Evolutionary conservation across 768 basidiomycete genomes (phyloP).

Genomic region (Boletus tylopilopsis): DNA sequence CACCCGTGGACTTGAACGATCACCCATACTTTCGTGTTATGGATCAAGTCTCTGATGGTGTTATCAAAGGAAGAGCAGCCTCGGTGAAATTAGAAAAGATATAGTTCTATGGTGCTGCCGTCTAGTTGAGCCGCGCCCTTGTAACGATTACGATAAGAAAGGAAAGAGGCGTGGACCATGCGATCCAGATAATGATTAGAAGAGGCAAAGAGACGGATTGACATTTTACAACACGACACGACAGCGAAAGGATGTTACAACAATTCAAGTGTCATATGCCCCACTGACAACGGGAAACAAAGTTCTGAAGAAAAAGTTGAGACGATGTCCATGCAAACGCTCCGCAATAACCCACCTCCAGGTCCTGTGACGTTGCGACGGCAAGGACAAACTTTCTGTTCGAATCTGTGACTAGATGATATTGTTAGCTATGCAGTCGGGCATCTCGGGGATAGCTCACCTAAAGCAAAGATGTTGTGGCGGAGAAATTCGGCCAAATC

Average conservation of each 20-base stretch:
- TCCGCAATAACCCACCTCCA: slow-evolving; percentile 38
- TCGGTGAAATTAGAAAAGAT: no score
- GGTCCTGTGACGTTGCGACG: slow-evolving; percentile 73
- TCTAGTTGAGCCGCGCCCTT: neutral
- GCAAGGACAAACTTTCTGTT: slow-evolving; percentile 80
- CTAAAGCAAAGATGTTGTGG: slow-evolving; percentile 70
- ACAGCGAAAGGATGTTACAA: neutral
- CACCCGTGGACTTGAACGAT: no score
- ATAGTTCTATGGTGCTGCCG: neutral
- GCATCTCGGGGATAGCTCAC: slow-evolving; percentile 36
- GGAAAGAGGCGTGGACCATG: no score
- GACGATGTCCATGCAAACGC: neutral
- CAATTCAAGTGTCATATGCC: slow-evolving; percentile 15
- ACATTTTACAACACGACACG: neutral
- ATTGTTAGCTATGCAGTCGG: neutral
- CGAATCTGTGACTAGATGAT: slow-evolving; percentile 71
- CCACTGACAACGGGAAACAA: slow-evolving; percentile 29
- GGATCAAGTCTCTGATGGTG: no score
- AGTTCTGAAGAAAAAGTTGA: slow-evolving; percentile 18
- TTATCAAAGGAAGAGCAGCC: no score
- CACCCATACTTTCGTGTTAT: no score
- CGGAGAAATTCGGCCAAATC: slow-evolving; percentile 81
- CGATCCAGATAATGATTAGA: no score
- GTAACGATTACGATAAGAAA: neutral
- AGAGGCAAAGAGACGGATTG: neutral